Evolutionary conservation across 2,329 filamentous ascomycete genomes (phyloP).

Genomic region (Waltergamsia citrina): DNA sequence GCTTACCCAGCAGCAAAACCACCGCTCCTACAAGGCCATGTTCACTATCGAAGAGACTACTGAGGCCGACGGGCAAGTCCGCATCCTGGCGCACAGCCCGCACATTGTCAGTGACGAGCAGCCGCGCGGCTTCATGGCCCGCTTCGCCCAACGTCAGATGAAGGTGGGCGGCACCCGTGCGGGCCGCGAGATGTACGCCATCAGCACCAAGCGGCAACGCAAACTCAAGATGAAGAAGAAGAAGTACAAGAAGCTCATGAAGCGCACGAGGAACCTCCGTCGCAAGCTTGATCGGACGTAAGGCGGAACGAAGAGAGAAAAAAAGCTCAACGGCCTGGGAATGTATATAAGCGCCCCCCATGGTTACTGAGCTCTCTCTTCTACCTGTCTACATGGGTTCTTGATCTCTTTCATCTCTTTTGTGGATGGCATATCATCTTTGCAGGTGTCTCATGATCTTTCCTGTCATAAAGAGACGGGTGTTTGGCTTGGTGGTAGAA

Average conservation of each 20-base stretch:
- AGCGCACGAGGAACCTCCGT: slow-evolving; percentile 77
- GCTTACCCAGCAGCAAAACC: slow-evolving; percentile 30
- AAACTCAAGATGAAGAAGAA: slow-evolving; percentile 99
- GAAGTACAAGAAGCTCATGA: slow-evolving; percentile 99
- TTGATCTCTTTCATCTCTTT: no score
- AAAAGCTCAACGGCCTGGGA: no score
- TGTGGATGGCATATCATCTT: no score
- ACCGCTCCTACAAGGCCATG: slow-evolving; percentile 52
- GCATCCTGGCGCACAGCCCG: slow-evolving; percentile 51
- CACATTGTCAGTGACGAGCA: slow-evolving; percentile 41
- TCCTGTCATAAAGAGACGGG: no score
- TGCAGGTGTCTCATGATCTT: no score
- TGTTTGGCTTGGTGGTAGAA: no score
- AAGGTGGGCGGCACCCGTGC: slow-evolving; percentile 39
- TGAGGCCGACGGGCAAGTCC: slow-evolving; percentile 48
- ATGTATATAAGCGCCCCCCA: no score
- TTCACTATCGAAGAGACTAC: slow-evolving; percentile 60
- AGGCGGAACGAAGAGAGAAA: no score
- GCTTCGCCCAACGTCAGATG: slow-evolving; percentile 57
- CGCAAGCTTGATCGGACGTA: slow-evolving; percentile 69
- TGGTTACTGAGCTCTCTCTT: no score
- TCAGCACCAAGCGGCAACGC: slow-evolving; percentile 85
- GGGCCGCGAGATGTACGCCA: slow-evolving; percentile 58
- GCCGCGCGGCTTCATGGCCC: slow-evolving; percentile 55
- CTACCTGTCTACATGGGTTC: no score